Conservation (phyloP, 2,329 filamentous ascomycete species). For the Exophiala lecanii-corni region DNA sequence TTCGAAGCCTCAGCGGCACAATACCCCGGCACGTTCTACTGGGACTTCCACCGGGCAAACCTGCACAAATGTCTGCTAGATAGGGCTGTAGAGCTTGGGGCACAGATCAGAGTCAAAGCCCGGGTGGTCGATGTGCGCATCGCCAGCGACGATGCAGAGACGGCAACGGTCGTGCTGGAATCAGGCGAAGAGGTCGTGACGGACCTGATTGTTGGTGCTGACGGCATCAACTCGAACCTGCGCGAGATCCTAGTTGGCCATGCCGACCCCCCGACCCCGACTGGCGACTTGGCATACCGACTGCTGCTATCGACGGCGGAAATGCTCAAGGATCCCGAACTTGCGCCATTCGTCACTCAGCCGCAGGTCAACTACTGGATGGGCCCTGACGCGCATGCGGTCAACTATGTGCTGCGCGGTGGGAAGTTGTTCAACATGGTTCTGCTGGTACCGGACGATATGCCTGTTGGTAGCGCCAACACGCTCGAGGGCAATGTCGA, state of each 20-base stretch:
- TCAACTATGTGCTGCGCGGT: constrained; percentile 44
- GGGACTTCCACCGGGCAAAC: constrained; percentile 49
- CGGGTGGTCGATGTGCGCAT: constrained; percentile 30
- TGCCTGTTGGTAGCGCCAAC: constrained; percentile 28
- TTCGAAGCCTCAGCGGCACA: constrained; percentile 16
- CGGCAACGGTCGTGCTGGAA: constrained; percentile 30
- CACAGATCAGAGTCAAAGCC: constrained; percentile 30
- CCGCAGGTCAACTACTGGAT: constrained; percentile 53
- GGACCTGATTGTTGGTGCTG: constrained; percentile 30
- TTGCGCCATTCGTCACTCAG: constrained; percentile 43
- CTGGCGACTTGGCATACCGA: constrained; percentile 38
- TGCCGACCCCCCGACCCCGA: constrained; percentile 29
- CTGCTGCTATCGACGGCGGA: constrained; percentile 35
- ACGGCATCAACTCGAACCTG: constrained; percentile 29
- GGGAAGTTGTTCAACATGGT: constrained; percentile 42
- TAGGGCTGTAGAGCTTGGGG: constrained; percentile 39
- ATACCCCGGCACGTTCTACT: constrained; percentile 36
- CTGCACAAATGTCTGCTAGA: constrained; percentile 41
- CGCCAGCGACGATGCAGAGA: constrained; percentile 29
- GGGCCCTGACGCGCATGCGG: constrained; percentile 45
- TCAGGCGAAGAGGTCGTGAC: constrained; percentile 24
- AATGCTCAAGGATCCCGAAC: constrained; percentile 45
- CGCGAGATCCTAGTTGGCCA: constrained; percentile 24
- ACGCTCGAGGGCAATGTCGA: constrained; percentile 32
- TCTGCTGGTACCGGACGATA: constrained; percentile 42